Evolutionary conservation across 352 stramenopile genomes (phyloP).

Genomic region (Saprolegnia diclina): DNA sequence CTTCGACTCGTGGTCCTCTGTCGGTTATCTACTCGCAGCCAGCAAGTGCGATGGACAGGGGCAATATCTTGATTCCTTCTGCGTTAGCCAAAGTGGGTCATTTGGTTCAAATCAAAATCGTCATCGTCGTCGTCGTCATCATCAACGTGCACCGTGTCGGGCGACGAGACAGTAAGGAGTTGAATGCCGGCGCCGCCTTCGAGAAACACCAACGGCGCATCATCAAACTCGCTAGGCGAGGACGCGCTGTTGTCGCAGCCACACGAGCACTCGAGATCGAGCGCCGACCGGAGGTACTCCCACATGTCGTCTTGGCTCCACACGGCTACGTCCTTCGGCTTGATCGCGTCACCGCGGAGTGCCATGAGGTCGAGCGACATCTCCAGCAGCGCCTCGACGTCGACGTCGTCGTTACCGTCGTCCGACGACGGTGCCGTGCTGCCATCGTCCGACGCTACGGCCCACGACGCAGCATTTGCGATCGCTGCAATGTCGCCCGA

Average conservation of each 20-base stretch:
- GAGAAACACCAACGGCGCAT: background rate
- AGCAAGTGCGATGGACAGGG: too few species aligned
- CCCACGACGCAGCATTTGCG: background rate
- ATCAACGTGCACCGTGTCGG: background rate
- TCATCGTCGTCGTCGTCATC: slow-evolving; percentile 1
- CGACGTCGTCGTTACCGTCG: background rate
- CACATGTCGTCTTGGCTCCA: slow-evolving; percentile 11
- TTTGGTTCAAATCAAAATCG: slow-evolving; percentile 12
- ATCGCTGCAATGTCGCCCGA: background rate
- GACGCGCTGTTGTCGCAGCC: background rate
- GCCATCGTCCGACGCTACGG: background rate
- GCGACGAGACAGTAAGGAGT: background rate
- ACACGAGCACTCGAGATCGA: background rate
- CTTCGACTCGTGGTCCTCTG: too few species aligned
- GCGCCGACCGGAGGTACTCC: slow-evolving; percentile 5
- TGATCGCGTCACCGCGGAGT: background rate
- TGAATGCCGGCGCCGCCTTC: background rate
- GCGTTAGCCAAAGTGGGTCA: background rate
- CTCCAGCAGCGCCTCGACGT: background rate
- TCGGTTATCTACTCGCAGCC: too few species aligned
- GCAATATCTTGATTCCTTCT: too few species aligned
- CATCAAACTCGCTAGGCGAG: background rate
- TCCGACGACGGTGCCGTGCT: too few species aligned
- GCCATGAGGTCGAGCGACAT: slow-evolving; percentile 2
- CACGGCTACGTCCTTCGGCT: background rate